A percentile compares a stretch with the other conserved stretches of the same genome.
Evolutionary conservation across 371 early-diverging fungal genomes (phyloP).

Genomic region (Capillidium rhysosporum): DNA sequence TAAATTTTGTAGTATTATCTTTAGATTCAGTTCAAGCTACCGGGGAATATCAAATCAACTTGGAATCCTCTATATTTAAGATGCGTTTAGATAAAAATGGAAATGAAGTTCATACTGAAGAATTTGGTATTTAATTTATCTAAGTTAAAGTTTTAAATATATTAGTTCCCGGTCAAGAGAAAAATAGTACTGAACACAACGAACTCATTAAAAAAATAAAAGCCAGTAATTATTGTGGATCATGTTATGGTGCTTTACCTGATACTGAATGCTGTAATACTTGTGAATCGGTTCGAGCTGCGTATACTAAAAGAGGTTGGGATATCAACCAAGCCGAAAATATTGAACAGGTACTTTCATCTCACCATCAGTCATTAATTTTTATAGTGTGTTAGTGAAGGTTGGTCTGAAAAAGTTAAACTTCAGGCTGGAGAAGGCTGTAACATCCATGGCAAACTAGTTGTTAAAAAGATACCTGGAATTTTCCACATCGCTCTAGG

Average conservation of each 20-base stretch:
- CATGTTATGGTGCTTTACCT: slow-evolving; percentile 60
- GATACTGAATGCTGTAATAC: slow-evolving; percentile 78
- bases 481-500: slow-evolving; percentile 91
- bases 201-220: background rate
- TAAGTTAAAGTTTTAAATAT: background rate
- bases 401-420: slow-evolving; percentile 50
- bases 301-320: slow-evolving; percentile 69
- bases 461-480: slow-evolving; percentile 80
- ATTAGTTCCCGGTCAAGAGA: background rate
- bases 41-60: slow-evolving; percentile 72
- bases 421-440: slow-evolving; percentile 79
- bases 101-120: slow-evolving; percentile 29
- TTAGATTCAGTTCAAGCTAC: slow-evolving; percentile 18
- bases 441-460: slow-evolving; percentile 53
- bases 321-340: slow-evolving; percentile 41
- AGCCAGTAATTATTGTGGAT: slow-evolving; percentile 45
- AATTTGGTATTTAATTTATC: slow-evolving; percentile 17
- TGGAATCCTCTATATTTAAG: slow-evolving; percentile 62
- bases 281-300: slow-evolving; percentile 77
- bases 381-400: slow-evolving; percentile 62
- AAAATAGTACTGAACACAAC: background rate
- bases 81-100: slow-evolving; percentile 52
- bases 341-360: slow-evolving; percentile 55
- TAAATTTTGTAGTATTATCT: background rate
- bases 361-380: background rate